Base-by-base conservation (phyloP, 768 basidiomycete genomes). In the Strobilomyces confusus region DNA sequence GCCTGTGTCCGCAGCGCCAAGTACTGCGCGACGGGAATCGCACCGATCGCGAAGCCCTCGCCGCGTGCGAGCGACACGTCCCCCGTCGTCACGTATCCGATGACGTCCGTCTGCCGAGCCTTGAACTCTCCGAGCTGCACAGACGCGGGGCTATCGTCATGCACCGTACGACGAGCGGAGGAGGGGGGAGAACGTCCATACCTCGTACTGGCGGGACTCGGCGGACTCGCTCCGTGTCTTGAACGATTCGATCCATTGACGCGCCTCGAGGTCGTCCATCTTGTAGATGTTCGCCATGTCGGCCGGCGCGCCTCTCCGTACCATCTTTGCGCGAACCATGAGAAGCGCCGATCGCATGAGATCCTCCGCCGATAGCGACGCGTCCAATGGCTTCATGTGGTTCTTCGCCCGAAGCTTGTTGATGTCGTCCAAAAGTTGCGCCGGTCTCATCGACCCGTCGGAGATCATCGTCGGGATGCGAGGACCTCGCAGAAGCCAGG, bases 71-170 rank as follows among this genome's bases (percentile, higher is more conserved):
- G 77, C 2, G 94, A 95, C 65, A 80, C 87, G 55, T 84, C 84
- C 0, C 94, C 95, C 3, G 89, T 86, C 0, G 92, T 92, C 19
- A 93, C 77, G 62, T 89, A 90, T 1, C 95, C 95, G 48, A 95
- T 81, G 23, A 89, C 76, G 4, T 70, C 64, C 4, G 72, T 65
- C 44, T 75, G 63, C 2, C 72, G 61, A 6, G 83, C 75, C 8
- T 70, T 66, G 7, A 68, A 57, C 54, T 76, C 72, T 13, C 76
- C 77, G 4, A 83, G 62, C 84, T 86, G 46, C 7, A 25, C 25
- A 20, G 38, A 41, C 1, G 25, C 20, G 13, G 61, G 19, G 5
- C 5, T 19, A 9, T 4, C 19, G 14, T 26, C 20, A 11, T 5
- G n/a, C n/a, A n/a, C 9, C 15, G 22, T 11, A 2, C 19, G n/a